phyloP scores from a whole-genome alignment of 345 rosid species.

The Acer campestre region DNA sequence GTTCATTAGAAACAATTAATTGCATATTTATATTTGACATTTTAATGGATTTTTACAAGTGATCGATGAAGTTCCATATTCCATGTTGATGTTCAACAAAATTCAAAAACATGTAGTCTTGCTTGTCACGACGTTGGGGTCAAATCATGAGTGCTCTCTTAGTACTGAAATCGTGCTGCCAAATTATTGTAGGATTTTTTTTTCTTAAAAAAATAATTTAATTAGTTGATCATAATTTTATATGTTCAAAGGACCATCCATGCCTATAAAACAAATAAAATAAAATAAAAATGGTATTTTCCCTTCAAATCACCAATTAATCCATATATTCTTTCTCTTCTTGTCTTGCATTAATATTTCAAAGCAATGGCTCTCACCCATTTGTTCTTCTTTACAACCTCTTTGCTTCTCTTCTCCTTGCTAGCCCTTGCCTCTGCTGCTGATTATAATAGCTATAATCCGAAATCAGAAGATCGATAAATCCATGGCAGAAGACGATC shows the following conservation, averaged over 20 bases:
- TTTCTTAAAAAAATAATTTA: no score
- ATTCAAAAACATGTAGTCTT: background rate
- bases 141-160: background rate
- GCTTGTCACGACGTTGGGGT: background rate
- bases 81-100: background rate
- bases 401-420: background rate
- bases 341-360: background rate
- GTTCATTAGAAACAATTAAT: no score
- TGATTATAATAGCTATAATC: background rate
- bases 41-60: background rate
- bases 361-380: constrained; percentile 15
- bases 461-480: background rate
- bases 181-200: background rate
- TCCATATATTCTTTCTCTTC: background rate
- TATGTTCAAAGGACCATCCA: background rate
- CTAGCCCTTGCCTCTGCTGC: background rate
- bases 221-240: background rate
- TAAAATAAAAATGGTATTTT: background rate
- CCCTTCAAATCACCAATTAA: background rate
- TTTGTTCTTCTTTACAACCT: background rate
- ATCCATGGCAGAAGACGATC: no score
- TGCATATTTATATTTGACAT: no score
- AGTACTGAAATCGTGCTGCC: background rate
- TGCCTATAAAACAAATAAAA: background rate
- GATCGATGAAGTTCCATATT: no score